Percentiles rank a stretch among this genome's conserved stretches.
phyloP scores from a whole-genome alignment of 2,329 filamentous ascomycete genomes.

The Albophoma yamanashiensis region DNA sequence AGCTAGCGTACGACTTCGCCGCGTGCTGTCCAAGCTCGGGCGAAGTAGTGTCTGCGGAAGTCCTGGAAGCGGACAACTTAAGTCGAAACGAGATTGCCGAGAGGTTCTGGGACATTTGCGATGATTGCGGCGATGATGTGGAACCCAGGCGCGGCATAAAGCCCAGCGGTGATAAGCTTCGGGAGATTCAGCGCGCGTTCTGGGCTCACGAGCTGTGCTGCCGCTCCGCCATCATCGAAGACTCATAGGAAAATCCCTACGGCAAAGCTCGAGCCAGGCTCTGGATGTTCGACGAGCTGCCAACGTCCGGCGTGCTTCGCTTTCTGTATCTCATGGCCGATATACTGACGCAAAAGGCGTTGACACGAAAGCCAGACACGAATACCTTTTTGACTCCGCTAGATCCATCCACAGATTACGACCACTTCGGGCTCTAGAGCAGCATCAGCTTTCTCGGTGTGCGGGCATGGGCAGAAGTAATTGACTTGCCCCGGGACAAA shows the following conservation, averaged over 20 bases:
- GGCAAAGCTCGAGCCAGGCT: background rate
- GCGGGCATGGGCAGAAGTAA: background rate
- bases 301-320: background rate
- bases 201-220: background rate
- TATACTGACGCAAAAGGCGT: background rate
- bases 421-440: background rate
- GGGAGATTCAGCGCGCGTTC: background rate
- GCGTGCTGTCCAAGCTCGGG: background rate
- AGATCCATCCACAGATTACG: background rate
- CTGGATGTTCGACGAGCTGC: background rate
- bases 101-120: background rate
- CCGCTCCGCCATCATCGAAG: background rate
- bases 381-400: background rate
- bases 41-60: fast-evolving
- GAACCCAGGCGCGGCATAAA: background rate
- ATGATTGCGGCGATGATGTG: background rate
- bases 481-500: background rate
- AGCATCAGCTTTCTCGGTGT: background rate
- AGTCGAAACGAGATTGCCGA: background rate
- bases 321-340: background rate
- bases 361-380: background rate
- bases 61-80: background rate
- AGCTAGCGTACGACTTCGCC: background rate
- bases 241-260: background rate
- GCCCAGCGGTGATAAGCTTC: background rate